Conservation (phyloP, 2,329 filamentous ascomycete genomes). For the Cytospora paraplurivora region DNA sequence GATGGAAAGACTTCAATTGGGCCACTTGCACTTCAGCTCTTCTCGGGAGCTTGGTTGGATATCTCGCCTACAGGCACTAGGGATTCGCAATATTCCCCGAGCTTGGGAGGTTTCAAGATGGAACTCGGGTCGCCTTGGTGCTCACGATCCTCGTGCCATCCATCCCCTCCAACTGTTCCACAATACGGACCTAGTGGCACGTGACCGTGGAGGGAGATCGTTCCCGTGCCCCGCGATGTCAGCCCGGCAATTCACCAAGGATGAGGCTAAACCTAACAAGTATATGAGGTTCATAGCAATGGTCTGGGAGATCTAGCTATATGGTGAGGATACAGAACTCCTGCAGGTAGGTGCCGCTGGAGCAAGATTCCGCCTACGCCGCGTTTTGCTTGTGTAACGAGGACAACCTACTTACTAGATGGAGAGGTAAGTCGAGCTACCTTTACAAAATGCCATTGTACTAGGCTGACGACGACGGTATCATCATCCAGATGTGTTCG, state of each 20-base stretch:
- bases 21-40: neutral
- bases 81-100: constrained; percentile 15
- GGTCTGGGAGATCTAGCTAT: too few relatives aligned
- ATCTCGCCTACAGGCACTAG: constrained; percentile 20
- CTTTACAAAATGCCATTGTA: neutral
- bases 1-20: constrained; percentile 13
- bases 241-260: constrained; percentile 16
- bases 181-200: constrained; percentile 4
- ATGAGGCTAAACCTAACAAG: neutral
- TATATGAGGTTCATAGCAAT: neutral
- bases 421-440: constrained; percentile 8
- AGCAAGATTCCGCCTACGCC: neutral
- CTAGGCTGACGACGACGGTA: constrained; percentile 9
- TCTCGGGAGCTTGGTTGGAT: neutral
- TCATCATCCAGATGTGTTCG: neutral
- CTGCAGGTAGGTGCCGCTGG: neutral
- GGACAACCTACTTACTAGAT: neutral
- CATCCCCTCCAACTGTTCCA: constrained; percentile 5
- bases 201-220: constrained; percentile 1
- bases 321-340: neutral
- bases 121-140: constrained; percentile 17
- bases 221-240: constrained; percentile 13
- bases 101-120: constrained; percentile 23
- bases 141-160: constrained; percentile 8
- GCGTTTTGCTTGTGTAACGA: neutral